A percentile compares a stretch with the other conserved stretches of the same genome.
Evolutionary conservation across 345 rosid species (phyloP).

Genomic region (Lepidium sativum): DNA sequence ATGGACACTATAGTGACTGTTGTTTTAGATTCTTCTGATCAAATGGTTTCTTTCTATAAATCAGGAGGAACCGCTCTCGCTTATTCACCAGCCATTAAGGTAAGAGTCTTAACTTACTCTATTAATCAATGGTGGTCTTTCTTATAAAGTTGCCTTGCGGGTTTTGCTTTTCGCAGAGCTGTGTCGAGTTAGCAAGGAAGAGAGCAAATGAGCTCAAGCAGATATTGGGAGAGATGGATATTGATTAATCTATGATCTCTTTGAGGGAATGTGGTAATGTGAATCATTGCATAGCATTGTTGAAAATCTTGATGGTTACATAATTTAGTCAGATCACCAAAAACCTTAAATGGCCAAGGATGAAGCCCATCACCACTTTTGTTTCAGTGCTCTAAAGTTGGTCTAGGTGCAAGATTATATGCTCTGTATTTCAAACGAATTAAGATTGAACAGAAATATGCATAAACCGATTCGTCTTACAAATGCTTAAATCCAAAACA

Average conservation of each 20-base stretch:
- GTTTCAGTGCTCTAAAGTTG: background rate
- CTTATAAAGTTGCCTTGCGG: background rate
- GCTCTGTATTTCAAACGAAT: background rate
- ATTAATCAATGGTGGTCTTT: background rate
- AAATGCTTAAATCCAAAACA: background rate
- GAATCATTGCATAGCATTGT: background rate
- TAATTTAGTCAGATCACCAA: conserved; percentile 2
- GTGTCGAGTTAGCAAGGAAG: conserved; percentile 22
- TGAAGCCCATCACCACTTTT: conserved; percentile 1
- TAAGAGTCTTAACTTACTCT: conserved; percentile 19
- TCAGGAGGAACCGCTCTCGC: conserved; percentile 82
- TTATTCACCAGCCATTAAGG: conserved; percentile 54
- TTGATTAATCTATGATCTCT: conserved; percentile 10
- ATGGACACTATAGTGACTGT: conserved; percentile 73
- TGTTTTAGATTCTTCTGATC: conserved; percentile 61
- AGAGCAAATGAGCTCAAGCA: conserved; percentile 23
- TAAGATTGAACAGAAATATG: background rate
- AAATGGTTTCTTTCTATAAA: conserved; percentile 68
- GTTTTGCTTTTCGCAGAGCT: conserved; percentile 7
- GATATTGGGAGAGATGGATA: conserved; percentile 27
- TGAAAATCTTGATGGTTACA: background rate
- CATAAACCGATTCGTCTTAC: background rate
- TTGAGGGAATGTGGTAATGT: background rate
- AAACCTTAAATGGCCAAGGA: background rate
- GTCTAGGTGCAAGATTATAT: background rate